Conservation (phyloP, 2,329 filamentous ascomycete genomes). For the Calonectria fujianensis region DNA sequence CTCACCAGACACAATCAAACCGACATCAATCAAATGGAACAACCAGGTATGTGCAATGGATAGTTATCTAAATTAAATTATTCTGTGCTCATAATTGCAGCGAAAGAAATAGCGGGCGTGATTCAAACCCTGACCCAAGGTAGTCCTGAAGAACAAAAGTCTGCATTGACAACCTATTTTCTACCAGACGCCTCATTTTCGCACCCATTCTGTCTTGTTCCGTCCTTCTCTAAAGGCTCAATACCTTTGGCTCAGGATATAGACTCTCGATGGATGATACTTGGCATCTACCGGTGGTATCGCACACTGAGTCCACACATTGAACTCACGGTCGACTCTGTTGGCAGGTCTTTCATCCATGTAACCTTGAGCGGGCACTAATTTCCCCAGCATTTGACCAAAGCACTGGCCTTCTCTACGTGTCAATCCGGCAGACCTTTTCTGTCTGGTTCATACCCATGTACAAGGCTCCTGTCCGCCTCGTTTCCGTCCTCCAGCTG, state of each 20-base stretch:
- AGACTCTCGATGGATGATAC: conserved; percentile 80
- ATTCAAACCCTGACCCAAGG: conserved; percentile 82
- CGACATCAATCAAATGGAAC: neutral
- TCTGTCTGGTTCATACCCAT: conserved; percentile 87
- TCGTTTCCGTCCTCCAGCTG: conserved; percentile 81
- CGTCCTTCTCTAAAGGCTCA: conserved; percentile 67
- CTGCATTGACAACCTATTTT: conserved; percentile 82
- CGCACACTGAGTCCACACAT: conserved; percentile 87
- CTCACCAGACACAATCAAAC: neutral
- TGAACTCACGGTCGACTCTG: conserved; percentile 78
- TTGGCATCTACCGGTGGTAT: conserved; percentile 87
- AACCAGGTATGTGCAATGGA: neutral
- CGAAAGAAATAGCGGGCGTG: conserved; percentile 77
- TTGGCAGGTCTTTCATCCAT: conserved; percentile 61
- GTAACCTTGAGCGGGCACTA: neutral
- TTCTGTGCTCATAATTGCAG: conserved; percentile 52
- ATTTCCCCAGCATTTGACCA: conserved; percentile 78
- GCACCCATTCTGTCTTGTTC: conserved; percentile 87
- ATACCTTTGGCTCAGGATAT: conserved; percentile 66
- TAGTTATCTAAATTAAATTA: too few relatives aligned
- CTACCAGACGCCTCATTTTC: conserved; percentile 82
- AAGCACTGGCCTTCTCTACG: conserved; percentile 79
- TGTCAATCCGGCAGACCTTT: conserved; percentile 84
- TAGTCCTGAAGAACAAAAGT: conserved; percentile 78
- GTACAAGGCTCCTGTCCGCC: conserved; percentile 80